phyloP scores from a whole-genome alignment of 2,329 filamentous ascomycete species.

The Sporothrix phasma region DNA sequence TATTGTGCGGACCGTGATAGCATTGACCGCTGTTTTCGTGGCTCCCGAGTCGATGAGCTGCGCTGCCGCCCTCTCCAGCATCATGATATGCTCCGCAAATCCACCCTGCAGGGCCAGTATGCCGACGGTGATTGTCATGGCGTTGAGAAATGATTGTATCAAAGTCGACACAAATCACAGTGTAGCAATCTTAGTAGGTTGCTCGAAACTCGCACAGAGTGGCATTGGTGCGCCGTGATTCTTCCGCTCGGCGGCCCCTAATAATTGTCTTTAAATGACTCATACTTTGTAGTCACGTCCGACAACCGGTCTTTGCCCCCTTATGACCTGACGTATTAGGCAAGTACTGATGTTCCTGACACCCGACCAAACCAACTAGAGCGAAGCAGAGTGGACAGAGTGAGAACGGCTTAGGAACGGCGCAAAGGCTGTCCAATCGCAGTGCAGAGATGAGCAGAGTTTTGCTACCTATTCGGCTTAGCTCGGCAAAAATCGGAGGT shows the following conservation, averaged over 20 bases:
- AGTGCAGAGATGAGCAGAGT: neutral
- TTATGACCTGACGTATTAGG: neutral
- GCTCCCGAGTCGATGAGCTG: neutral
- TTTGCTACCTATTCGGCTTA: conserved; percentile 5
- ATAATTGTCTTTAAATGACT: neutral
- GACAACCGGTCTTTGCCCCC: neutral
- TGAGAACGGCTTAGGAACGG: neutral
- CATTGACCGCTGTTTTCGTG: conserved; percentile 17
- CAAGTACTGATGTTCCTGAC: neutral
- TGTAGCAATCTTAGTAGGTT: too few species aligned
- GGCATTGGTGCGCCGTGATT: too few species aligned
- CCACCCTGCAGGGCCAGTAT: conserved; percentile 79
- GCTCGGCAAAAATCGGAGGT: conserved; percentile 3
- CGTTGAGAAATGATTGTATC: neutral
- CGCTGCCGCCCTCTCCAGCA: conserved; percentile 57
- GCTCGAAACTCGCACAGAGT: too few species aligned
- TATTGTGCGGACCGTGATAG: conserved; percentile 64
- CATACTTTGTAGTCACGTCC: neutral
- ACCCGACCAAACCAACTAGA: neutral
- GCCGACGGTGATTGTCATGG: conserved; percentile 41
- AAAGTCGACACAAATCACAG: too few species aligned
- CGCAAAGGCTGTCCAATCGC: conserved; percentile 1
- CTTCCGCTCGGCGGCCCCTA: neutral
- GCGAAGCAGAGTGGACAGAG: too few species aligned
- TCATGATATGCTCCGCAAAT: conserved; percentile 76